Evolutionary conservation across 768 basidiomycete species (phyloP).

Genomic region (Lenzites betulinus): DNA sequence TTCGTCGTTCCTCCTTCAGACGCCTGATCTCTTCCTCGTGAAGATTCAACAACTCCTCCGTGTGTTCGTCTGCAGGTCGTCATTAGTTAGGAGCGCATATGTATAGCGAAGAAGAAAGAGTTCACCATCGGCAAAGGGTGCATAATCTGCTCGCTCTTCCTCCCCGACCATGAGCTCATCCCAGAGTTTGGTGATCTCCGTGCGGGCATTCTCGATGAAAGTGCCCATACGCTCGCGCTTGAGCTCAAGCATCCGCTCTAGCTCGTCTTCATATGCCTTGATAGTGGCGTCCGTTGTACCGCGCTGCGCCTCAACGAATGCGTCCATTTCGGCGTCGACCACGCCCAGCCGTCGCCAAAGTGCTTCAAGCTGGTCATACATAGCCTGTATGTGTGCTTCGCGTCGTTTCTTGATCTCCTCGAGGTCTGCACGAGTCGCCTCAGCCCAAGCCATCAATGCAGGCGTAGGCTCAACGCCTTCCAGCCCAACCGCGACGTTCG

Average conservation of each 20-base stretch:
- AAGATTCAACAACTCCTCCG: slow-evolving; percentile 80
- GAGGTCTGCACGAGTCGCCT: slow-evolving; percentile 55
- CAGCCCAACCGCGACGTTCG: slow-evolving; percentile 50
- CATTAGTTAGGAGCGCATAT: neutral
- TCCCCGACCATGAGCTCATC: slow-evolving; percentile 85
- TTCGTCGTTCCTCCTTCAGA: slow-evolving; percentile 79
- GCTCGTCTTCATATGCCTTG: slow-evolving; percentile 83
- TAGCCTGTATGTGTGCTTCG: slow-evolving; percentile 84
- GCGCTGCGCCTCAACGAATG: slow-evolving; percentile 85
- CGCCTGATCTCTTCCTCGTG: slow-evolving; percentile 86
- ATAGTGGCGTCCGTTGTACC: slow-evolving; percentile 81
- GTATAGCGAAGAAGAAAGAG: neutral
- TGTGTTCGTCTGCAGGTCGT: slow-evolving; percentile 70
- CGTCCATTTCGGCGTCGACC: slow-evolving; percentile 77
- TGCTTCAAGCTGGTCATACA: slow-evolving; percentile 92
- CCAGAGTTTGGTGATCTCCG: slow-evolving; percentile 82
- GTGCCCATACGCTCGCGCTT: slow-evolving; percentile 85
- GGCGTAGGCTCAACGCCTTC: slow-evolving; percentile 79
- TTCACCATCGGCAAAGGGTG: slow-evolving; percentile 81
- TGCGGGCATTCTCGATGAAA: slow-evolving; percentile 80
- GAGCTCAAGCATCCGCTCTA: slow-evolving; percentile 86
- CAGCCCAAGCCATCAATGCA: slow-evolving; percentile 74
- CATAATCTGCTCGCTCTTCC: slow-evolving; percentile 79
- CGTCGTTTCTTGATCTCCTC: slow-evolving; percentile 73
- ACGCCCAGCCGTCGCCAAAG: slow-evolving; percentile 90